A percentile compares a stretch with the other conserved stretches of the same genome.
Conservation (phyloP, 2,329 filamentous ascomycete species). For the Ophiostoma pallidulum region DNA sequence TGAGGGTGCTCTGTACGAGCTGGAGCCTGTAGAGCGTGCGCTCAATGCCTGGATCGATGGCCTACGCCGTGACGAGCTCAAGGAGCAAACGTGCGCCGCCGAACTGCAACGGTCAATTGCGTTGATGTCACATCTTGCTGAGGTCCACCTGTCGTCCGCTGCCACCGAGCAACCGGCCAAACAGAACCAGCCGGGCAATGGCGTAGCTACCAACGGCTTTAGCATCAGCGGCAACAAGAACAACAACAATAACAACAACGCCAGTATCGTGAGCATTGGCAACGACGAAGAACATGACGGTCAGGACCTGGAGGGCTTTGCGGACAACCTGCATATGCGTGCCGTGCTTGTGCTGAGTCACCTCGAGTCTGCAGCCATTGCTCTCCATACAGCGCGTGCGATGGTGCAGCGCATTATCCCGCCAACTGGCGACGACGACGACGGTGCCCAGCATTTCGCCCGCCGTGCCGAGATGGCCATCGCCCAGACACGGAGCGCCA, state of each 20-base stretch:
- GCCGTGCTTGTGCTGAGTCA: constrained; percentile 68
- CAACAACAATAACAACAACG: constrained; percentile 7
- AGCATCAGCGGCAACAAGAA: too few relatives aligned
- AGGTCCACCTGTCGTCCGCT: constrained; percentile 57
- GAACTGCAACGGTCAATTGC: constrained; percentile 79
- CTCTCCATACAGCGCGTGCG: constrained; percentile 52
- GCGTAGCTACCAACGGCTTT: background rate
- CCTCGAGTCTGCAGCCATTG: constrained; percentile 65
- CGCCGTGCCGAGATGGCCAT: constrained; percentile 64
- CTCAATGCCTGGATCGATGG: constrained; percentile 83
- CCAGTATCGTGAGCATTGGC: constrained; percentile 10
- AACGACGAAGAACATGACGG: constrained; percentile 8
- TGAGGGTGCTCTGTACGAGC: constrained; percentile 71
- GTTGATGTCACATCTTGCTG: constrained; percentile 75
- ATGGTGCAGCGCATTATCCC: constrained; percentile 60
- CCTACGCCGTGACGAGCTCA: constrained; percentile 73
- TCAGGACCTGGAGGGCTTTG: constrained; percentile 58
- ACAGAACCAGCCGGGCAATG: background rate
- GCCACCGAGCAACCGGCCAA: background rate
- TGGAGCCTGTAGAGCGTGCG: constrained; percentile 84
- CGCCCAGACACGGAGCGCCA: constrained; percentile 68
- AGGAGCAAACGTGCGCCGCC: constrained; percentile 70
- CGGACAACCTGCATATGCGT: constrained; percentile 71
- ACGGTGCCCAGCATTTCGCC: constrained; percentile 55
- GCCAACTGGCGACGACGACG: constrained; percentile 51